Evolutionary conservation across 352 stramenopile genomes (phyloP).

Genomic region (Pythium sukuiense): DNA sequence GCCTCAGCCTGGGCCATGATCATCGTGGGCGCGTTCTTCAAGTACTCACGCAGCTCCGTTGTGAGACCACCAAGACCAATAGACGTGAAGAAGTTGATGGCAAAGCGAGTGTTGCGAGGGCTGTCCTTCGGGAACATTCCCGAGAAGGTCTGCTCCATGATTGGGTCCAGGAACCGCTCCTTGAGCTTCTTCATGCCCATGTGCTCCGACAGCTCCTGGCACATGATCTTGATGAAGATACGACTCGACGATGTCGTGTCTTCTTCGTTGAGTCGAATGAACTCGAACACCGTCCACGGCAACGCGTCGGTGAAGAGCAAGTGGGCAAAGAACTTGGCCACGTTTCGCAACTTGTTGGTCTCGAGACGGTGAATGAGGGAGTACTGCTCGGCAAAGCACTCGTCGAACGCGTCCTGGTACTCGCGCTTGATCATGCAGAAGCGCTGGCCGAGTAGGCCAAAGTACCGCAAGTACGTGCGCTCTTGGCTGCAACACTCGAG

Average conservation of each 20-base stretch:
- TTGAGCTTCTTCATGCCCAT: conserved; percentile 96
- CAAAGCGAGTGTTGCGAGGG: conserved; percentile 97
- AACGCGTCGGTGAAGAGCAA: conserved; percentile 97
- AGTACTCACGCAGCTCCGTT: conserved; percentile 93
- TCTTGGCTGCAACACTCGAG: conserved; percentile 99
- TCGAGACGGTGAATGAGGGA: conserved; percentile 97
- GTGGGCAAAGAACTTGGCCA: conserved; percentile 99
- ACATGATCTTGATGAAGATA: conserved; percentile 99
- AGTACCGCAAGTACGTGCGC: conserved; percentile 96
- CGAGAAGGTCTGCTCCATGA: conserved; percentile 91
- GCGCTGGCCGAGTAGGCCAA: conserved; percentile 95
- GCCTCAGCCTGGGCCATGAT: conserved; percentile 84
- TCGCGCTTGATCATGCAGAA: conserved; percentile 97
- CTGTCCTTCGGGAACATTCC: conserved; percentile 98
- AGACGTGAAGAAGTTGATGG: conserved; percentile 99
- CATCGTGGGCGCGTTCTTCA: conserved; percentile 96
- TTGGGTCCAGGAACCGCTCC: conserved; percentile 91
- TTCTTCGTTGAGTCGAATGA: conserved; percentile 97
- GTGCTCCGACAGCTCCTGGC: conserved; percentile 97
- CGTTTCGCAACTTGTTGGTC: conserved; percentile 99
- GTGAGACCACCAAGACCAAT: conserved; percentile 98
- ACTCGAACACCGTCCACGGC: conserved; percentile 97
- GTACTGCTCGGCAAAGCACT: conserved; percentile 94
- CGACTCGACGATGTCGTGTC: conserved; percentile 98
- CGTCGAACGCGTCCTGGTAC: conserved; percentile 96